Base-by-base conservation (phyloP, 176 grass and related monocot genomes). In the Coix lacrymajobi region DNA sequence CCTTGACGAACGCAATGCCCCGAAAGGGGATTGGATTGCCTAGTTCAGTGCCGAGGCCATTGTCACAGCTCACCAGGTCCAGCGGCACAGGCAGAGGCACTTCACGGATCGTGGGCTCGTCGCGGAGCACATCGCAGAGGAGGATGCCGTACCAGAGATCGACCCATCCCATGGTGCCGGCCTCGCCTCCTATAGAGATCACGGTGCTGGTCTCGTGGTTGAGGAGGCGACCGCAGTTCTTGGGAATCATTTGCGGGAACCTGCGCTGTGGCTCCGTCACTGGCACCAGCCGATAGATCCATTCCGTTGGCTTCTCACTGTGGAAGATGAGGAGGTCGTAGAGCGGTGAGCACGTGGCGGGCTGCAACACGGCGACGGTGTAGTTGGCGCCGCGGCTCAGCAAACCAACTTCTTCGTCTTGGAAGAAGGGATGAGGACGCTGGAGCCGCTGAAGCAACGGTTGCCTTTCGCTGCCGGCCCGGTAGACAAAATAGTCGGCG, bases 401-500 rank as follows among this genome's bases (percentile, higher is more conserved):
- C 9, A 37, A 31, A 13, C 49, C 49, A 2, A 57, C 49, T 11
- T 75, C 73, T 1, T 49, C 9, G 22, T 76, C 31, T 6, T 37
- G 30, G 51, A 57, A 61, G 54, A 17, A 46, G 2, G 73, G 73
- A 14, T 57, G 49, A 49, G 32, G 51, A 13, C 12, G 19, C 20
- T 0, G 1, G 6, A 80, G 17, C 77, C 29, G 41, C 20, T 36
- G 8, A 25, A 80, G 77, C 19, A 61, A 67, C 29, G 77, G 2
- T 12, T 13, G 6, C 3, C 78, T 17, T 30, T 7, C 1, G 39
- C 1, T n/a, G 39, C 30, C 44, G 22, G 64, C 32, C 7, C 78
- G 44, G 64, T 80, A 80, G 45, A 80, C 3, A 9, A 80, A 80
- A 14, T 54, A 69, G 22, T 69, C 64, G n/a, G n/a, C n/a, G n/a